phyloP scores from a whole-genome alignment of 768 basidiomycete genomes.

The Boletellus sp. region DNA sequence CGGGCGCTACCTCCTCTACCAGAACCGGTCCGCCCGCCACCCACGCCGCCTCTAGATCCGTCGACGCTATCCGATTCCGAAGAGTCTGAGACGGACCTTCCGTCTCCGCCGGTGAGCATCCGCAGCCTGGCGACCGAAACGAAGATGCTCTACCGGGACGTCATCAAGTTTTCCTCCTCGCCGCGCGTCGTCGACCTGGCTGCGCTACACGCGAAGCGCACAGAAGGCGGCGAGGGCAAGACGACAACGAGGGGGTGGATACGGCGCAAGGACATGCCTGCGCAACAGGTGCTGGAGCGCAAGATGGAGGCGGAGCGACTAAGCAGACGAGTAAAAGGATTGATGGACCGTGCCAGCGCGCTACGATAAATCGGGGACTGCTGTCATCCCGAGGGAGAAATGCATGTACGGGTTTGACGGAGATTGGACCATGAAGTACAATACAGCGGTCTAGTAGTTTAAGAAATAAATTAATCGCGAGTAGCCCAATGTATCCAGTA shows the following conservation, averaged over 20 bases:
- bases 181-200: constrained; percentile 86
- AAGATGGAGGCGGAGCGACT: constrained; percentile 73
- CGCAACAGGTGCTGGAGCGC: constrained; percentile 74
- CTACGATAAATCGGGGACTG: constrained; percentile 2
- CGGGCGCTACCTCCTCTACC: constrained; percentile 67
- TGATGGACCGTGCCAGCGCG: constrained; percentile 60
- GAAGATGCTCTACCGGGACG: constrained; percentile 83
- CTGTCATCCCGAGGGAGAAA: background rate
- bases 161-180: constrained; percentile 79
- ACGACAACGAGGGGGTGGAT: constrained; percentile 63
- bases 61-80: constrained; percentile 66
- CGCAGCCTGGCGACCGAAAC: constrained; percentile 76
- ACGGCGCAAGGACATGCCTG: constrained; percentile 76
- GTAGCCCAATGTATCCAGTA: too few species aligned
- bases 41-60: constrained; percentile 66
- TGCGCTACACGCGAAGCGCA: constrained; percentile 47
- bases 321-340: constrained; percentile 61
- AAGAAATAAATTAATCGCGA: too few species aligned
- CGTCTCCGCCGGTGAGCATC: constrained; percentile 46
- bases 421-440: too few species aligned
- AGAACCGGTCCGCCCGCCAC: constrained; percentile 42
- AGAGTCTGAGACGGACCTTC: constrained; percentile 52
- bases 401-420: background rate
- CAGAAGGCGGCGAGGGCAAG: constrained; percentile 42
- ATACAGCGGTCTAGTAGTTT: too few species aligned